phyloP scores from a whole-genome alignment of 371 early-diverging fungal species.

The Vairimorpha ceranae region DNA sequence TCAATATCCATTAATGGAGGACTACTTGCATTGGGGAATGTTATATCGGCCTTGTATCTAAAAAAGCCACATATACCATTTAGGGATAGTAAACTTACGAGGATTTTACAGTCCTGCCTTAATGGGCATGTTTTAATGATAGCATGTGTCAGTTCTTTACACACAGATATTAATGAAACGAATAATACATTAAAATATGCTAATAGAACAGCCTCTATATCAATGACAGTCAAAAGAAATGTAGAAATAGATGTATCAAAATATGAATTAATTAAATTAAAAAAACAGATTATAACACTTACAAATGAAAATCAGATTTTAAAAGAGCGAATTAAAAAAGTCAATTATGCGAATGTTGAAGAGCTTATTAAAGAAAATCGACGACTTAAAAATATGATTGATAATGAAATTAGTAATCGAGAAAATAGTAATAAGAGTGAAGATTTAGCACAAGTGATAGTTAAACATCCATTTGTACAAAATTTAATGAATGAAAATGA shows the following conservation, averaged over 20 bases:
- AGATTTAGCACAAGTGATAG: conserved; percentile 27
- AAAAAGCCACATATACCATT: conserved; percentile 77
- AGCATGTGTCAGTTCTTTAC: conserved; percentile 76
- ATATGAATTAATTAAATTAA: conserved; percentile 38
- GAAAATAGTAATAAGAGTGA: conserved; percentile 24
- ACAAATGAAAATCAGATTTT: conserved; percentile 36
- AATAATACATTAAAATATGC: conserved; percentile 74
- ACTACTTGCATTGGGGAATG: conserved; percentile 89
- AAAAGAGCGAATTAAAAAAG: conserved; percentile 19
- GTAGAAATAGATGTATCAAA: neutral
- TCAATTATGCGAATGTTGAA: conserved; percentile 8
- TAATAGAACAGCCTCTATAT: conserved; percentile 56
- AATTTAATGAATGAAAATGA: conserved; percentile 36
- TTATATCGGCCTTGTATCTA: conserved; percentile 83
- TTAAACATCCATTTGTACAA: conserved; percentile 42
- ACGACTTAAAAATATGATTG: neutral
- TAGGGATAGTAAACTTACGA: conserved; percentile 90
- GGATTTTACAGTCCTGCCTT: conserved; percentile 82
- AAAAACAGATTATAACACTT: conserved; percentile 53
- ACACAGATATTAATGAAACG: conserved; percentile 75
- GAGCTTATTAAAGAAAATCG: conserved; percentile 27
- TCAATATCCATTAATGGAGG: conserved; percentile 94
- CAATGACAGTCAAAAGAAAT: conserved; percentile 30
- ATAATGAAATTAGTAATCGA: neutral
- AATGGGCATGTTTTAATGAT: conserved; percentile 82